Conservation (phyloP, 345 rosid genomes). For the Lepidium africanum region DNA sequence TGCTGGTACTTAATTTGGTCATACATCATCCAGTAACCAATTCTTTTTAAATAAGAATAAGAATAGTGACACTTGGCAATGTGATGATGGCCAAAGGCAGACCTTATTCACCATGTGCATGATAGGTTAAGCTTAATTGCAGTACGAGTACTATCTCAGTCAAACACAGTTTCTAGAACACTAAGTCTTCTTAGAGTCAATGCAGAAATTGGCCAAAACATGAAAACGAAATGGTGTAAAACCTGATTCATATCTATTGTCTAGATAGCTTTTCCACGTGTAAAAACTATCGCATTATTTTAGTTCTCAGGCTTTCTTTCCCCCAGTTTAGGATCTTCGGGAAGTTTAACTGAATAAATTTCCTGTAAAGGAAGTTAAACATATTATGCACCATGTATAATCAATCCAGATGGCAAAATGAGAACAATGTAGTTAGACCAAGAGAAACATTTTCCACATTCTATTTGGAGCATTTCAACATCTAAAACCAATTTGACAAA, state of each 20-base stretch:
- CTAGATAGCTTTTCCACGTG: conserved; percentile 96
- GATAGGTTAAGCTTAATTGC: background rate
- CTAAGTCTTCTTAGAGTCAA: background rate
- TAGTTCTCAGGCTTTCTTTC: conserved; percentile 99
- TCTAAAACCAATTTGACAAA: conserved; percentile 1
- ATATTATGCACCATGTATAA: background rate
- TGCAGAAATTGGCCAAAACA: background rate
- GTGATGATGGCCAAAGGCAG: too few species aligned
- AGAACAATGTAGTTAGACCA: background rate
- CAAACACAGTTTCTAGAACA: background rate
- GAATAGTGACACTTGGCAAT: too few species aligned
- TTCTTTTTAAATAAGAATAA: background rate
- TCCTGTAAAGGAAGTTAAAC: conserved; percentile 41
- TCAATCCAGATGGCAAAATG: background rate
- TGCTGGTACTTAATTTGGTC: background rate
- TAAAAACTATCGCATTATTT: conserved; percentile 89
- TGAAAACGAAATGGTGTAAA: conserved; percentile 2
- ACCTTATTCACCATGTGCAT: too few species aligned
- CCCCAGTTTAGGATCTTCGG: conserved; percentile 96
- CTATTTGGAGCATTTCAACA: background rate
- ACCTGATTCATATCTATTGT: conserved; percentile 99
- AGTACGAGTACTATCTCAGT: background rate
- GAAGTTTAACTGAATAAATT: conserved; percentile 86
- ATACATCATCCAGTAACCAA: background rate
- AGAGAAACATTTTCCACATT: background rate